Evolutionary conservation across 192 early-diverging fungal species (phyloP).

Genomic region (Coemansia sp.): DNA sequence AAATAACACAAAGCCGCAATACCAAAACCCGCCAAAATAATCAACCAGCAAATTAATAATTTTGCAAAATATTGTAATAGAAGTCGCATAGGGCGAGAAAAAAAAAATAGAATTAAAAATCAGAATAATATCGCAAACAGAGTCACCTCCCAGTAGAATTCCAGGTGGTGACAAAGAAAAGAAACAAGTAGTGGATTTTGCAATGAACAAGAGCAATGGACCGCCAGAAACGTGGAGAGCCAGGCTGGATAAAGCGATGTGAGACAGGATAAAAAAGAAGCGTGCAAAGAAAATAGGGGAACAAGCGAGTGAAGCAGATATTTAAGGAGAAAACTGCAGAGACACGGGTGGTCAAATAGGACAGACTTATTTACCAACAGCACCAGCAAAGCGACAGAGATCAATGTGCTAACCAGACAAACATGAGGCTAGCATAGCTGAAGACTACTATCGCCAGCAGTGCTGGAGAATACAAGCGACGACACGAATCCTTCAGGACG

Average conservation of each 20-base stretch:
- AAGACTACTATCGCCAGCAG: neutral
- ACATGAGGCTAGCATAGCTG: constrained; percentile 2
- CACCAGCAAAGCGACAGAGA: neutral
- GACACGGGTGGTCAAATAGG: constrained; percentile 1
- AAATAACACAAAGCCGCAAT: no score
- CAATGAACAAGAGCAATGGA: constrained; percentile 5
- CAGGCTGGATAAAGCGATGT: neutral
- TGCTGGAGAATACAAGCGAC: constrained; percentile 2
- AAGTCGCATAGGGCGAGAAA: neutral
- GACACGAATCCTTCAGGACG: neutral
- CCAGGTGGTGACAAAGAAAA: neutral
- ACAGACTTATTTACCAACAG: constrained; percentile 1
- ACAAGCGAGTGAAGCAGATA: constrained; percentile 5
- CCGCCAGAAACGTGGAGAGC: neutral
- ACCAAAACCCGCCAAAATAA: no score
- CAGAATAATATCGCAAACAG: neutral
- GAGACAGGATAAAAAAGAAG: constrained; percentile 4
- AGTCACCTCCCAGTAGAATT: neutral
- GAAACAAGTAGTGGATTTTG: constrained; percentile 3
- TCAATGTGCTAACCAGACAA: constrained; percentile 1
- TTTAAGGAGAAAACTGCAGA: neutral
- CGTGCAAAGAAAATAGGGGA: constrained; percentile 3
- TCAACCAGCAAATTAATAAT: no score
- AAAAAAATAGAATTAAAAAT: neutral
- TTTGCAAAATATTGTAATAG: no score